Evolutionary conservation across 129 eudicot species (phyloP).

Genomic region (Centrapalus pauciflorus): DNA sequence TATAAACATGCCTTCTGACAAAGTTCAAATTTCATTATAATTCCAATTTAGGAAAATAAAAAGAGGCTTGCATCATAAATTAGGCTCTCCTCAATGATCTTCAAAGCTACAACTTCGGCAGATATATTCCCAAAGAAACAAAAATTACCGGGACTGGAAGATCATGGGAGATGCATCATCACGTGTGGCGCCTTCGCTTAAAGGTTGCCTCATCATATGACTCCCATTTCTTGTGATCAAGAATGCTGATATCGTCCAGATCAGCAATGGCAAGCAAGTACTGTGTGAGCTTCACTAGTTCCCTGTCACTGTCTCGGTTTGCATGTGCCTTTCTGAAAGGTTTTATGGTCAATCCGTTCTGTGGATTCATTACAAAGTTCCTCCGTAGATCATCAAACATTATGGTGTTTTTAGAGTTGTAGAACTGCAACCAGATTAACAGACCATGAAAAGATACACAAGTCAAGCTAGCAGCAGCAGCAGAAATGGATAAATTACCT

Average conservation of each 20-base stretch:
- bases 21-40: not conserved
- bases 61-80: slow-evolving; percentile 9
- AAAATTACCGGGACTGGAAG: not conserved
- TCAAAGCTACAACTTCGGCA: slow-evolving; percentile 18
- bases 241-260: slow-evolving; percentile 76
- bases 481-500: too few relatives aligned
- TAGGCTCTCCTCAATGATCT: not conserved
- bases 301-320: slow-evolving; percentile 73
- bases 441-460: slow-evolving; percentile 1
- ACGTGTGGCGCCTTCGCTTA: slow-evolving; percentile 68
- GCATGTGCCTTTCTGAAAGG: slow-evolving; percentile 94
- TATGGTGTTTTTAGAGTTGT: slow-evolving; percentile 78
- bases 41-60: not conserved
- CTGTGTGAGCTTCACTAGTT: slow-evolving; percentile 86
- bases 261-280: slow-evolving; percentile 91
- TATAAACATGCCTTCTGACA: not conserved
- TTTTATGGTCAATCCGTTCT: slow-evolving; percentile 79
- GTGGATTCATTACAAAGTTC: slow-evolving; percentile 97
- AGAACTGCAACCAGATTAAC: slow-evolving; percentile 59
- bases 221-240: slow-evolving; percentile 90
- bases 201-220: slow-evolving; percentile 42
- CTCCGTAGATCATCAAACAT: slow-evolving; percentile 95
- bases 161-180: slow-evolving; percentile 4
- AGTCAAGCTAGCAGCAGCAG: not conserved
- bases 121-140: not conserved